Conservation (phyloP, 306 rosid species). For the Begonia peltatifolia region DNA sequence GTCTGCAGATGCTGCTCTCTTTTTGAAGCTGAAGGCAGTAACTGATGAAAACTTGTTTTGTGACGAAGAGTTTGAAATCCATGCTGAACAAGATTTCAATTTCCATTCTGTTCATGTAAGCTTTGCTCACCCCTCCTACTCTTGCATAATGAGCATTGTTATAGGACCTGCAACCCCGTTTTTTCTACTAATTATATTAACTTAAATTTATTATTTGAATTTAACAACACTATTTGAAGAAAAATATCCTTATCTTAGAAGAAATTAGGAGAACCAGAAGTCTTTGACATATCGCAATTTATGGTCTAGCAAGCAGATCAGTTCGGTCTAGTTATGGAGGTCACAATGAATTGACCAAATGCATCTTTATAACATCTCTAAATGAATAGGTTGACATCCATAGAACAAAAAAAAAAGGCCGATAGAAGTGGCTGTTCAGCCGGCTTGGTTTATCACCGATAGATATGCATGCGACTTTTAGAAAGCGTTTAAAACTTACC, state of each 20-base stretch:
- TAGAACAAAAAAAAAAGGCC: no score
- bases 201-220: not conserved
- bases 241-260: not conserved
- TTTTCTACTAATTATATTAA: not conserved
- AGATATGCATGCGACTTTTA: no score
- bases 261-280: not conserved
- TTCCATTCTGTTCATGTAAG: constrained; percentile 57
- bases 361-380: no score
- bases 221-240: not conserved
- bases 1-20: constrained; percentile 3
- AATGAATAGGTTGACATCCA: no score
- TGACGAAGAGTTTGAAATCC: constrained; percentile 43
- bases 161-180: constrained; percentile 21
- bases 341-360: no score
- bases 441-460: no score
- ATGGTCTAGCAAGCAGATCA: not conserved
- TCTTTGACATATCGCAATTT: not conserved
- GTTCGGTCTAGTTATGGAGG: no score
- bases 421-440: no score
- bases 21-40: constrained; percentile 29
- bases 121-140: constrained; percentile 61
- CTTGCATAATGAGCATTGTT: constrained; percentile 38
- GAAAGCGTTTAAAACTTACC: constrained; percentile 16
- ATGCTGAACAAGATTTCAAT: constrained; percentile 37
- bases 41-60: constrained; percentile 17